Evolutionary conservation across 805 yeast genomes (phyloP).

Genomic region (Kodamaea jinghongensis): DNA sequence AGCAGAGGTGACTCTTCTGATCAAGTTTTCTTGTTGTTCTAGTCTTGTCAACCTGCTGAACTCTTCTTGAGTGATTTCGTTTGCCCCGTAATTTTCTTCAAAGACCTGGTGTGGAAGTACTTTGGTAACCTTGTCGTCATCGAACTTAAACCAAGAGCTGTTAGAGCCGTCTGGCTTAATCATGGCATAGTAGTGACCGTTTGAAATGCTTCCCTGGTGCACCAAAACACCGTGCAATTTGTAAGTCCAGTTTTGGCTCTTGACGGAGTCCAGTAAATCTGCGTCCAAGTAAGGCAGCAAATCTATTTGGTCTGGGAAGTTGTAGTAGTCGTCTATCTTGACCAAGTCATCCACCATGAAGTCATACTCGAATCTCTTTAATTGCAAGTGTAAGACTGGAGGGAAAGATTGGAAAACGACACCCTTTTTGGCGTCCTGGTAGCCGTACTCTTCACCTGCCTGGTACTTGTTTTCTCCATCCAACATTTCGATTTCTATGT

Average conservation of each 20-base stretch:
- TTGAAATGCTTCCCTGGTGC: slow-evolving; percentile 92
- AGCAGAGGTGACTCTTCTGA: slow-evolving; percentile 87
- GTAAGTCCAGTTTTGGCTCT: slow-evolving; percentile 67
- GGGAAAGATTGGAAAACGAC: slow-evolving; percentile 90
- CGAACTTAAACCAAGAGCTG: slow-evolving; percentile 81
- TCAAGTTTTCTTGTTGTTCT: slow-evolving; percentile 58
- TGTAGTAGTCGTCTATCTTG: slow-evolving; percentile 89
- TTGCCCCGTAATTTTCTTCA: slow-evolving; percentile 89
- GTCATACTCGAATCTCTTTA: slow-evolving; percentile 93
- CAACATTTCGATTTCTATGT: slow-evolving; percentile 82
- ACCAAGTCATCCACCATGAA: slow-evolving; percentile 83
- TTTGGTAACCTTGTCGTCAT: slow-evolving; percentile 90
- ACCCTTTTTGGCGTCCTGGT: slow-evolving; percentile 96
- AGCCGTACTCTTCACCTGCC: slow-evolving; percentile 78
- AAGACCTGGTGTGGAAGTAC: slow-evolving; percentile 84
- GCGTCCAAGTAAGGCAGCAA: slow-evolving; percentile 74
- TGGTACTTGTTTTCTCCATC: slow-evolving; percentile 95
- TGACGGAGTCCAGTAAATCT: slow-evolving; percentile 38
- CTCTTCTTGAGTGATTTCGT: slow-evolving; percentile 48
- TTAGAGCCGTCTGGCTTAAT: slow-evolving; percentile 72
- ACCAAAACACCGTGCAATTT: slow-evolving; percentile 90
- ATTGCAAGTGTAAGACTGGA: slow-evolving; percentile 86
- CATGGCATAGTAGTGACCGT: slow-evolving; percentile 96
- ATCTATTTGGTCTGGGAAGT: slow-evolving; percentile 81
- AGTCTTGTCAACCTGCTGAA: slow-evolving; percentile 51